These are phyloP conservation scores for Rhododendron kiyosumense DNA, from an alignment of 148 eudicot species.

Conservation along the genomic window DNA sequence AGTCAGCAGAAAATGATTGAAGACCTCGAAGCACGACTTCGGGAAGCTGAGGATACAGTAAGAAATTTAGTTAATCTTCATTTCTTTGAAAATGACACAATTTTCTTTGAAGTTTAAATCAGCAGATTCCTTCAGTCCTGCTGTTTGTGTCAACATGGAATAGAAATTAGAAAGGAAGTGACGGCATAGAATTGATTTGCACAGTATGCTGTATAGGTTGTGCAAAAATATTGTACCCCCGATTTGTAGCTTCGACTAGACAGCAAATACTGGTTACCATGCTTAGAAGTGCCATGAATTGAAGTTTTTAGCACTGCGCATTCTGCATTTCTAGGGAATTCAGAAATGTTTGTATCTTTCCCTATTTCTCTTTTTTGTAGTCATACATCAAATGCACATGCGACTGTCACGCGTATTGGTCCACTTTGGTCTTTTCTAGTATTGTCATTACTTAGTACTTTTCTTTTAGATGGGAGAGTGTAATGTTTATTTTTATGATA, in stretches of 20 bases:
- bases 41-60: slow-evolving; percentile 80
- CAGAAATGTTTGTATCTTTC: background rate
- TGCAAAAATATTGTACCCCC: background rate
- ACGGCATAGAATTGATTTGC: background rate
- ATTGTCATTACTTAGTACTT: background rate
- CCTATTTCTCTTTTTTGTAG: background rate
- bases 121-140: background rate
- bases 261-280: background rate
- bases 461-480: background rate
- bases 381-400: background rate
- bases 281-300: background rate
- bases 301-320: background rate
- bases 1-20: slow-evolving; percentile 69
- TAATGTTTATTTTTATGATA: background rate
- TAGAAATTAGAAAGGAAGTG: background rate
- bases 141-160: background rate
- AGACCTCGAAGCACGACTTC: slow-evolving; percentile 86
- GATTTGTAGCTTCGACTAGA: background rate
- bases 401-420: background rate
- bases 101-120: background rate
- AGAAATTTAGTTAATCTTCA: slow-evolving; percentile 30
- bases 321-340: background rate
- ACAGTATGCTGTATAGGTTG: background rate
- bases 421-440: slow-evolving; percentile 9
- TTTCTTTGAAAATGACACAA: background rate